phyloP scores from a whole-genome alignment of 202 grass and related monocot genomes.

The Carex sylvatica region DNA sequence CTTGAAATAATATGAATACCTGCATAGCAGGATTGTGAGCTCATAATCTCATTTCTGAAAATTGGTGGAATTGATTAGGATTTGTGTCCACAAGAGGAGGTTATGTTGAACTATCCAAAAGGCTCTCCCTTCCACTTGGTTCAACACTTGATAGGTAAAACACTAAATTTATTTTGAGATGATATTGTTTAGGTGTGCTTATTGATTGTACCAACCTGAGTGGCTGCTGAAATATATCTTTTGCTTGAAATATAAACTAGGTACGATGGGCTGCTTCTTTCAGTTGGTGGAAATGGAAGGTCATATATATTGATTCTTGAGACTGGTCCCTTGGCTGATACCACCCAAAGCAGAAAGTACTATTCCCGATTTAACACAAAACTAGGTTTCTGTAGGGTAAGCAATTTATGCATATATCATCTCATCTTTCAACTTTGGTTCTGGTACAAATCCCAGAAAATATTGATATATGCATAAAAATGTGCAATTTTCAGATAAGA shows the following conservation, averaged over 20 bases:
- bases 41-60: constrained; percentile 5
- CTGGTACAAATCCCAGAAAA: not conserved
- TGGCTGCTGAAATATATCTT: constrained; percentile 9
- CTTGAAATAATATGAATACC: not conserved
- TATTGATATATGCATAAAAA: constrained; percentile 7
- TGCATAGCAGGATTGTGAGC: not conserved
- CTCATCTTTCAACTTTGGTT: constrained; percentile 12
- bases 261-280: constrained; percentile 90
- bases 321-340: constrained; percentile 87
- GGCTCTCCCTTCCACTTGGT: constrained; percentile 80
- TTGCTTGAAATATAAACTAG: constrained; percentile 34
- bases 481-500: constrained; percentile 65
- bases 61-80: constrained; percentile 40
- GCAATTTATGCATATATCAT: constrained; percentile 20
- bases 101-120: constrained; percentile 89
- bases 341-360: constrained; percentile 84
- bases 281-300: constrained; percentile 92
- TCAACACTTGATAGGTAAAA: constrained; percentile 88
- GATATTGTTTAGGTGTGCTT: constrained; percentile 25
- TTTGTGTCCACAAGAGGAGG: constrained; percentile 93
- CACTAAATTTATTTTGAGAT: constrained; percentile 17
- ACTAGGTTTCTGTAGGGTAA: constrained; percentile 92
- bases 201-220: constrained; percentile 16
- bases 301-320: constrained; percentile 94
- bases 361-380: constrained; percentile 91